Conservation (phyloP, 257 asterid species). For the Ilex asprella region DNA sequence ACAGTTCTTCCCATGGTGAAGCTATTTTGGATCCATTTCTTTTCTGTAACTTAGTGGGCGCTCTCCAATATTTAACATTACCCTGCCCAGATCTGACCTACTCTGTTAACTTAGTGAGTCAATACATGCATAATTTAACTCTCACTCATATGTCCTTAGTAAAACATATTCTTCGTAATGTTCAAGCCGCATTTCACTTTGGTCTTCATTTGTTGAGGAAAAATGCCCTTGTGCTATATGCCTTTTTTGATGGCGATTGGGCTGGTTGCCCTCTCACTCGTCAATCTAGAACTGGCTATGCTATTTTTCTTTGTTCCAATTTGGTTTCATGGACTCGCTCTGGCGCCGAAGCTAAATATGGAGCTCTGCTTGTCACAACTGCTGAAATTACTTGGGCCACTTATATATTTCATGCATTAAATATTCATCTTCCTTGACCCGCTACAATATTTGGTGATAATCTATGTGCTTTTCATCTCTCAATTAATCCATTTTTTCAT, state of each 20-base stretch:
- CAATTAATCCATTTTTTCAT: not conserved
- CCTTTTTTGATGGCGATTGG: not conserved
- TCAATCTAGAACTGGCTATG: not conserved
- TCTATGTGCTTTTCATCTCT: not conserved
- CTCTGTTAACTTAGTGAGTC: not conserved
- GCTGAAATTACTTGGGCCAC: not conserved
- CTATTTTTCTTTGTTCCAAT: not conserved
- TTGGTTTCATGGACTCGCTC: not conserved
- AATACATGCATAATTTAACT: not conserved
- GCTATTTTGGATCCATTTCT: too few species aligned
- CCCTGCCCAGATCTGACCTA: not conserved
- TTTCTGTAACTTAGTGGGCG: not conserved
- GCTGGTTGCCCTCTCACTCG: not conserved
- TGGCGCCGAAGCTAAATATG: not conserved
- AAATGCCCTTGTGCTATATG: not conserved
- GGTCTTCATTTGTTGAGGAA: too few species aligned
- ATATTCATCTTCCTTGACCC: not conserved
- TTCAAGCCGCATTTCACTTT: too few species aligned
- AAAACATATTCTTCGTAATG: not conserved
- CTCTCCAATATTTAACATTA: not conserved
- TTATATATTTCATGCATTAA: not conserved
- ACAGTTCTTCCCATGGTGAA: too few species aligned
- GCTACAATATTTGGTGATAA: not conserved
- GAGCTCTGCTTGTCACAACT: not conserved
- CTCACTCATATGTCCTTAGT: not conserved